Base-by-base conservation (phyloP, 441 rosid species). In the Croton laevigatus region DNA sequence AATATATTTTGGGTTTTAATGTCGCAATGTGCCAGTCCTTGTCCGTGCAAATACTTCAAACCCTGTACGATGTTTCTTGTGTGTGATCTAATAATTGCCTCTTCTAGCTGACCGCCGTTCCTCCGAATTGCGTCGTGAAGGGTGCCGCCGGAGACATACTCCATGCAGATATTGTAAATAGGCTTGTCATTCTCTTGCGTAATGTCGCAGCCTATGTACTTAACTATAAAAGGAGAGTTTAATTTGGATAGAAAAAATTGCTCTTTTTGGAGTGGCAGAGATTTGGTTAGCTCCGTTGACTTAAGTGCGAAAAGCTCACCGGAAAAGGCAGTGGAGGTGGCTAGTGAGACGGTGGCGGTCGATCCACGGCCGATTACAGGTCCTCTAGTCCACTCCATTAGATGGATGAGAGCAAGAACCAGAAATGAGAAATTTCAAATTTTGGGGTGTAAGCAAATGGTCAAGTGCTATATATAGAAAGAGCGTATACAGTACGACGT, bases 321-420 rank as follows among this genome's bases (percentile, higher is more conserved):
- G 37, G 95, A 77, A 46, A 75, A 60, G 51, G 54, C 52, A 2
- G 44, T 40, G 44, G 77, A 63, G 65, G 86, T 81, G 73, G 95
- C 97, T 37, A 94, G 75, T 0, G 90, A 91, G 72, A 94, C 97
- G 36, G 90, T 75, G 62, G 98, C 93, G 22, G 97, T 87, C 73
- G 98, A 85, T 36, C 98, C 97, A 5, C 84, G 90, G 74, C 98
- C 98, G 60, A 94, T 79, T 73, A 77, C 52, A 22, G 89, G 93
- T 20, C 98, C 98, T 81, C 97, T 84, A 22, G 68, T 82, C 95
- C 92, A 91, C 72, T 86, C 88, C 89, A 94, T 94, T 40, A 11
- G 70, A 27, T 59, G 64, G 59, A 55, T 34, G 44, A 49, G 42
- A 58, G 53, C 60, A 53, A 17, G 12, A 78, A 13, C 55, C 64